These are phyloP conservation scores for Sugiyamaella japonica DNA, from an alignment of 1,139 yeast species.

Conservation along the genomic window DNA sequence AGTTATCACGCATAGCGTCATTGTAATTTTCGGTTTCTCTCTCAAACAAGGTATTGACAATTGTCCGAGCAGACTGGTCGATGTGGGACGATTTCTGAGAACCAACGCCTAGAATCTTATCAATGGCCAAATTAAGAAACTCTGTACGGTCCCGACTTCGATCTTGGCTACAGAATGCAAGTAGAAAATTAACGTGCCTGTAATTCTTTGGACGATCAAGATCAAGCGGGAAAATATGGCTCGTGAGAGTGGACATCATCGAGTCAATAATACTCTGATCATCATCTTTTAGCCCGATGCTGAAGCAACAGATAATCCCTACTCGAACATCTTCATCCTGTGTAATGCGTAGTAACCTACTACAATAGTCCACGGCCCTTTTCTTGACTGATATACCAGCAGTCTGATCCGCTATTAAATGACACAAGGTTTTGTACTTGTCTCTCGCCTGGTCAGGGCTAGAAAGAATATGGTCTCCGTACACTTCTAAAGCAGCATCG, in stretches of 20 bases:
- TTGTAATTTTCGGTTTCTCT: constrained; percentile 6
- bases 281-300: constrained; percentile 65
- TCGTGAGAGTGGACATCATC: constrained; percentile 46
- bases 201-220: constrained; percentile 9
- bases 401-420: constrained; percentile 48
- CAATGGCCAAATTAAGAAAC: constrained; percentile 16
- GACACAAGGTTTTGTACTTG: constrained; percentile 53
- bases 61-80: neutral
- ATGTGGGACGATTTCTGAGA: neutral
- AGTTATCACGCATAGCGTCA: neutral
- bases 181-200: constrained; percentile 5
- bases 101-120: constrained; percentile 6
- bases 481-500: constrained; percentile 71
- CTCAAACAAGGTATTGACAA: constrained; percentile 10
- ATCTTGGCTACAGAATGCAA: neutral
- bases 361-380: constrained; percentile 56
- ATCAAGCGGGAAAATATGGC: constrained; percentile 46
- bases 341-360: constrained; percentile 49
- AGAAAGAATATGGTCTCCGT: constrained; percentile 51
- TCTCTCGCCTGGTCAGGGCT: constrained; percentile 50
- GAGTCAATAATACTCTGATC: constrained; percentile 57
- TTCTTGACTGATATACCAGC: constrained; percentile 65
- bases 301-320: constrained; percentile 51
- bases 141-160: constrained; percentile 7
- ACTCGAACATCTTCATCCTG: constrained; percentile 41